phyloP scores from a whole-genome alignment of 306 rosid species.

The Quillaja saponaria region DNA sequence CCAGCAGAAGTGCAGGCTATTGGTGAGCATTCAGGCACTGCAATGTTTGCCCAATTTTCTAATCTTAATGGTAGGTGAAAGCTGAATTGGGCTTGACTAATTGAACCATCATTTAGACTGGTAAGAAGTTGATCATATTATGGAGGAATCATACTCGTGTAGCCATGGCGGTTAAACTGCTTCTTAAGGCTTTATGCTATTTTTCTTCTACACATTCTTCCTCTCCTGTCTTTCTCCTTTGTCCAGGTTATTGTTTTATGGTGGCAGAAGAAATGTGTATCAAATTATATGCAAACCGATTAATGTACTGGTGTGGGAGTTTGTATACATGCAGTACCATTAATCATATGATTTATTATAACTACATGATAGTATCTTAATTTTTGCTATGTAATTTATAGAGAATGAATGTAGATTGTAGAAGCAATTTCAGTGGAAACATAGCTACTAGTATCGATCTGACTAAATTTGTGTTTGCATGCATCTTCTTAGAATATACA shows the following conservation, averaged over 20 bases:
- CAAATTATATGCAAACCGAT: conserved; percentile 12
- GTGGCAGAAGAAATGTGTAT: conserved; percentile 10
- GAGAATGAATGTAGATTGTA: conserved; percentile 24
- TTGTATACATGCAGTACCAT: conserved; percentile 36
- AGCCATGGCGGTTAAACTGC: conserved; percentile 2
- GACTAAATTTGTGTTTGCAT: too few species aligned
- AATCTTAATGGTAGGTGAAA: conserved; percentile 73
- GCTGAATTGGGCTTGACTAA: not conserved
- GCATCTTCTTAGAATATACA: not conserved
- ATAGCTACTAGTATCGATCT: not conserved
- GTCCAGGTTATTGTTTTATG: conserved; percentile 18
- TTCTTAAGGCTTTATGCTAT: not conserved
- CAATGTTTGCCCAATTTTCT: conserved; percentile 62
- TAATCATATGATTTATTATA: conserved; percentile 37
- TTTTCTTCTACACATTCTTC: conserved; percentile 6
- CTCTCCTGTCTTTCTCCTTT: not conserved
- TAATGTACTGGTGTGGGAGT: conserved; percentile 31
- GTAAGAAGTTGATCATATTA: conserved; percentile 15
- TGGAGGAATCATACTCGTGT: conserved; percentile 3
- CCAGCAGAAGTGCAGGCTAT: conserved; percentile 32
- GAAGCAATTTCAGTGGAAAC: conserved; percentile 19
- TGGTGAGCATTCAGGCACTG: conserved; percentile 72
- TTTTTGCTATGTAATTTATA: conserved; percentile 25
- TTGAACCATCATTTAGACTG: conserved; percentile 1
- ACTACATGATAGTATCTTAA: conserved; percentile 23